These are phyloP conservation scores for Sclerotinia borealis DNA, from an alignment of 2,329 filamentous ascomycete genomes.

Conservation along the genomic window DNA sequence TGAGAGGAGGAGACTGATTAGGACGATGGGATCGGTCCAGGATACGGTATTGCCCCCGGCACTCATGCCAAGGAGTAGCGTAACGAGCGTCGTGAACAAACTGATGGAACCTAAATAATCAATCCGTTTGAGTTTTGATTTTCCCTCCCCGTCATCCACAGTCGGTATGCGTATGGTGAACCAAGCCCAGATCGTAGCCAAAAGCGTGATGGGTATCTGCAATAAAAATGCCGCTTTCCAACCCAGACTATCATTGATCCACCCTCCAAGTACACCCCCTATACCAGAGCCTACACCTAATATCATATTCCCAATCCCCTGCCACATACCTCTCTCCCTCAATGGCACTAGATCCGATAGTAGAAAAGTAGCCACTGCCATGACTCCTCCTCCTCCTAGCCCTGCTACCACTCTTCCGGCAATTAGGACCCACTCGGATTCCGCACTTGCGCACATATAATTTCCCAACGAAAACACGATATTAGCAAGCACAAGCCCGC, in stretches of 20 bases:
- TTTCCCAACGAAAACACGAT: conserved; percentile 59
- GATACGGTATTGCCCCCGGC: conserved; percentile 53
- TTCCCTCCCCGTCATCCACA: neutral
- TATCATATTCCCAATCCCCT: conserved; percentile 66
- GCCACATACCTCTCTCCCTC: conserved; percentile 44
- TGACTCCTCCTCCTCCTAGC: conserved; percentile 67
- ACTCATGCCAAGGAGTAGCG: conserved; percentile 67
- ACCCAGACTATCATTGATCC: conserved; percentile 63
- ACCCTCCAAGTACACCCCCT: conserved; percentile 65
- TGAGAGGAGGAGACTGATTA: conserved; percentile 29
- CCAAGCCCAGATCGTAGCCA: neutral
- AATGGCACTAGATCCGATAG: conserved; percentile 8
- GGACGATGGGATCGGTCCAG: conserved; percentile 53
- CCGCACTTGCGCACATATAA: conserved; percentile 56
- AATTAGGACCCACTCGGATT: conserved; percentile 58
- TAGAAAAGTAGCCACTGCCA: conserved; percentile 33
- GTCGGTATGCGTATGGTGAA: conserved; percentile 4
- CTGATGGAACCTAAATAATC: conserved; percentile 65
- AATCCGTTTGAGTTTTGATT: conserved; percentile 45
- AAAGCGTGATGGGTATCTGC: conserved; percentile 6
- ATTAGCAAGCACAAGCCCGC: conserved; percentile 59
- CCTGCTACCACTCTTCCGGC: conserved; percentile 48
- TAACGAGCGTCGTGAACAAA: conserved; percentile 58
- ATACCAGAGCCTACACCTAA: conserved; percentile 63
- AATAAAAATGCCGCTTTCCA: conserved; percentile 46